Percentiles rank a stretch among this genome's conserved stretches.
Evolutionary conservation across 2,329 filamentous ascomycete species (phyloP).

Genomic region (Neofusicoccum laricinum): DNA sequence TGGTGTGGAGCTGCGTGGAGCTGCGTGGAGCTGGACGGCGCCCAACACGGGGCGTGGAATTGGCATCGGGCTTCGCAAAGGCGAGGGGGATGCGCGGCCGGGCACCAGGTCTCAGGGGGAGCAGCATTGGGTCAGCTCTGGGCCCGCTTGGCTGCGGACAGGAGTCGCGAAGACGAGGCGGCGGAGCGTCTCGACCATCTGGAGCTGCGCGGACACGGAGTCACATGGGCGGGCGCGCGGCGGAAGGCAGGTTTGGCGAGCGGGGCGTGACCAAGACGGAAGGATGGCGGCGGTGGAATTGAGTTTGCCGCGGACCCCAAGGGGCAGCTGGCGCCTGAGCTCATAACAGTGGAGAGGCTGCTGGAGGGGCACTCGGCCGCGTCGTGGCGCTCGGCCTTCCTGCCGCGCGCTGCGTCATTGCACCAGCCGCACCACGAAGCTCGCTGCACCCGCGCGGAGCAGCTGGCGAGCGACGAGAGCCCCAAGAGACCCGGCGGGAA

Average conservation of each 20-base stretch:
- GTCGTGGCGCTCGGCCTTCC: slow-evolving; percentile 14
- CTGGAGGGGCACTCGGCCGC: not conserved
- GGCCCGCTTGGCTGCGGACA: not conserved
- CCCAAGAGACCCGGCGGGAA: not conserved
- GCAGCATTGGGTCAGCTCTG: not conserved
- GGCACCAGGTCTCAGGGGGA: not conserved
- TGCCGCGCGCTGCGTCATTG: slow-evolving; percentile 16
- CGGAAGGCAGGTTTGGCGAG: slow-evolving; percentile 16
- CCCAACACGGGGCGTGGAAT: slow-evolving; percentile 1
- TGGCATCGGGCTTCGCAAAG: not conserved
- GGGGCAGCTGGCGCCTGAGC: slow-evolving; percentile 1
- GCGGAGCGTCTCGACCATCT: not conserved
- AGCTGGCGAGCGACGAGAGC: not conserved
- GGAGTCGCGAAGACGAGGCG: not conserved
- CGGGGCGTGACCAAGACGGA: not conserved
- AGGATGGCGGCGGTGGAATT: not conserved
- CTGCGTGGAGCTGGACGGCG: not conserved
- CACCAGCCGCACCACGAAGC: not conserved
- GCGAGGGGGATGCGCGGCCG: not conserved
- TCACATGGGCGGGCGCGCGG: not conserved
- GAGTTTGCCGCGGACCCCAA: not conserved
- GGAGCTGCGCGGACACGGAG: not conserved
- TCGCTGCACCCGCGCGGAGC: not conserved
- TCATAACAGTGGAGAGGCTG: not conserved
- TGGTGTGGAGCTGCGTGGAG: not conserved